Evolutionary conservation across 2,329 filamentous ascomycete genomes (phyloP).

Genomic region (Zymoseptoria pseudotritici): DNA sequence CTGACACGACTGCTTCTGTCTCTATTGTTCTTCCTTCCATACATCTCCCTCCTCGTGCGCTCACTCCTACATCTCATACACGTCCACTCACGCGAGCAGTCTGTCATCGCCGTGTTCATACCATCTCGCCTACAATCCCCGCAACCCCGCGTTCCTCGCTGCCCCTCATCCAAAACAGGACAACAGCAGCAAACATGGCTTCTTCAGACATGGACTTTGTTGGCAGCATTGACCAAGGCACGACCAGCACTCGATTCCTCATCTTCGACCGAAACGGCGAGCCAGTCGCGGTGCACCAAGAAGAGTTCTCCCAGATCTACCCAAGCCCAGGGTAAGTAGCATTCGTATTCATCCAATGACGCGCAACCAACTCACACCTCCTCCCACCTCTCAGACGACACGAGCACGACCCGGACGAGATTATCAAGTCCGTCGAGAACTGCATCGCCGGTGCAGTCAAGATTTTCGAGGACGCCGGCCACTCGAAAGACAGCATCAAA

Average conservation of each 20-base stretch:
- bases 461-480: conserved; percentile 61
- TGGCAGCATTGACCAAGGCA: conserved; percentile 84
- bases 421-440: conserved; percentile 64
- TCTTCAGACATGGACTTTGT: conserved; percentile 55
- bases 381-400: conserved; percentile 58
- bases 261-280: conserved; percentile 77
- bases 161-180: not conserved
- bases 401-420: conserved; percentile 74
- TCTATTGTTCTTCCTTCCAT: not conserved
- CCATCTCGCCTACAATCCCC: not conserved
- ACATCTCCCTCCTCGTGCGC: not conserved
- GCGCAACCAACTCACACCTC: not conserved
- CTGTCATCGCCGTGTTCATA: not conserved
- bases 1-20: not conserved
- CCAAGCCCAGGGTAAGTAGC: conserved; percentile 69
- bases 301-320: conserved; percentile 79
- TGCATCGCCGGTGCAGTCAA: conserved; percentile 73
- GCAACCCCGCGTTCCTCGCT: not conserved
- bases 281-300: conserved; percentile 74
- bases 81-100: not conserved
- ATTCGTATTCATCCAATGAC: not conserved
- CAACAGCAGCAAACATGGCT: not conserved
- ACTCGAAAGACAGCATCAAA: conserved; percentile 61
- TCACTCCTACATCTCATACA: not conserved
- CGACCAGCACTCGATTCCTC: conserved; percentile 80